phyloP scores from a whole-genome alignment of 257 asterid species.

The Solanum chilense region DNA sequence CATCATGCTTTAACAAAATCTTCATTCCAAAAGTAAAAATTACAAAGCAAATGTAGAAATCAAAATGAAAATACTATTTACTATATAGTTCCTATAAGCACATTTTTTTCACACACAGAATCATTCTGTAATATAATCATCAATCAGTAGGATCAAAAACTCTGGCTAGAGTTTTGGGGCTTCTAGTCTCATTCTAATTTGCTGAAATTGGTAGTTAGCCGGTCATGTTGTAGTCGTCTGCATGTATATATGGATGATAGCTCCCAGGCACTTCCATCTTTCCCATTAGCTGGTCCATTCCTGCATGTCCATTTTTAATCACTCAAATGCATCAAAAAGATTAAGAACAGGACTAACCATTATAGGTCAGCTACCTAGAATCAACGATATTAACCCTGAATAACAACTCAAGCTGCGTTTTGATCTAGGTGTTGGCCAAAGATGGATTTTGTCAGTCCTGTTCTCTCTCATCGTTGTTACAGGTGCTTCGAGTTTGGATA shows the following conservation, averaged over 20 bases:
- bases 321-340: not conserved
- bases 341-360: not conserved
- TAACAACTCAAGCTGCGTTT: not conserved
- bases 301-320: slow-evolving; percentile 12
- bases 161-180: not conserved
- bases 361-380: not conserved
- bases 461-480: not conserved
- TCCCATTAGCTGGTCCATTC: slow-evolving; percentile 42
- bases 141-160: not conserved
- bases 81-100: not conserved
- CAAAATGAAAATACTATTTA: not conserved
- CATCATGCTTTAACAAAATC: not conserved
- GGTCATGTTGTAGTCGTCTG: slow-evolving; percentile 43
- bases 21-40: not conserved
- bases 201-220: slow-evolving; percentile 7
- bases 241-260: slow-evolving; percentile 35
- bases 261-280: slow-evolving; percentile 44
- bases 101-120: not conserved
- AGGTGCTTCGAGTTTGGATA: not conserved
- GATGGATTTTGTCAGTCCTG: not conserved
- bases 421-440: not conserved
- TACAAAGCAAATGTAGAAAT: not conserved
- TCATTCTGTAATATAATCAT: not conserved
- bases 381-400: not conserved
- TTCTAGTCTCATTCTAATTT: not conserved